phyloP scores from a whole-genome alignment of 768 basidiomycete species.

The Atractiella rhizophila region DNA sequence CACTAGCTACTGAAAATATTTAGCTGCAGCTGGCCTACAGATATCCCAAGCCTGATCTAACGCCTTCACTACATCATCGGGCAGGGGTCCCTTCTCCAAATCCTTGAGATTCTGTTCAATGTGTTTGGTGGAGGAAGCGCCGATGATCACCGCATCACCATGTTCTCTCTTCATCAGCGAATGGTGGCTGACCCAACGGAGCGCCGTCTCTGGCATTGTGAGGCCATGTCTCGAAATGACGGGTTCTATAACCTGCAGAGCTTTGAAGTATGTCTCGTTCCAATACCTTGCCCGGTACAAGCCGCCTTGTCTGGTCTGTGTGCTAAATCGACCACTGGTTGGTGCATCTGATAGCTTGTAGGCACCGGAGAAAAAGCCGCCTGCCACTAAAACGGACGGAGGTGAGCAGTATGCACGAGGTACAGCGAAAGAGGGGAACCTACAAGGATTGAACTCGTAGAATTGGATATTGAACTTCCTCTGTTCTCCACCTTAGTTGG shows the following conservation, averaged over 20 bases:
- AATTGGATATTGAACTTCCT: slow-evolving; percentile 22
- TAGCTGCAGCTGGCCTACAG: slow-evolving; percentile 25
- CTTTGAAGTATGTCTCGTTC: slow-evolving; percentile 22
- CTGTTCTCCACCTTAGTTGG: too few relatives aligned
- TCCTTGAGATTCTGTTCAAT: slow-evolving; percentile 33
- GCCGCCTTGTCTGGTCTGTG: slow-evolving; percentile 27
- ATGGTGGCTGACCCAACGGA: slow-evolving; percentile 31
- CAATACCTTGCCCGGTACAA: slow-evolving; percentile 28
- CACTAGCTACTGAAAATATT: too few relatives aligned
- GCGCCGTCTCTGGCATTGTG: slow-evolving; percentile 23
- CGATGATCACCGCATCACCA: slow-evolving; percentile 35
- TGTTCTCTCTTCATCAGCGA: slow-evolving; percentile 27
- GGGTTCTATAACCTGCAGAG: slow-evolving; percentile 25
- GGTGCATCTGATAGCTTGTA: slow-evolving; percentile 24
- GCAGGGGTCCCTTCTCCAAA: slow-evolving; percentile 35
- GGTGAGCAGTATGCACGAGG: too few relatives aligned
- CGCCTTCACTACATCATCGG: slow-evolving; percentile 30
- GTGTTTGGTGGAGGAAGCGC: slow-evolving; percentile 35
- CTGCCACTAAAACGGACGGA: too few relatives aligned
- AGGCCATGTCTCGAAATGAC: slow-evolving; percentile 24
- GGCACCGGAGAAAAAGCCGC: too few relatives aligned
- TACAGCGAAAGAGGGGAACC: too few relatives aligned
- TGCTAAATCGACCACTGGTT: slow-evolving; percentile 35
- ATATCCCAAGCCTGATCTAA: slow-evolving; percentile 32
- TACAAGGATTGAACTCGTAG: slow-evolving; percentile 25